A percentile compares a stretch with the other conserved stretches of the same genome.
Conservation (phyloP, 352 stramenopile species). For the Peronospora farinosa region DNA sequence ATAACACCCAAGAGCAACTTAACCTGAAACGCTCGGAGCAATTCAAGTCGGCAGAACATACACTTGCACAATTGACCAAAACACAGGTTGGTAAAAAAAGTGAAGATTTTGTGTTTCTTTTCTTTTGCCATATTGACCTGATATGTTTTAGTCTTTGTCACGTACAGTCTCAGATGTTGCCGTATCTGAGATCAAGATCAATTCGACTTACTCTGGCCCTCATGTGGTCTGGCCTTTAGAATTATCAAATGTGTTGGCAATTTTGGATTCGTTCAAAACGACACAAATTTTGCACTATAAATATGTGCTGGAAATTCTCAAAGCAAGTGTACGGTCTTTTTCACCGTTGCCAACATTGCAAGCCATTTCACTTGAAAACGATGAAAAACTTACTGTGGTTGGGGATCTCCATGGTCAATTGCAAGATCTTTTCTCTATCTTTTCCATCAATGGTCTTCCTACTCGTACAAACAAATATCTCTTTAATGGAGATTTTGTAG, state of each 20-base stretch:
- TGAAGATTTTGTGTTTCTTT: neutral
- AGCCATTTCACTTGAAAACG: conserved; percentile 77
- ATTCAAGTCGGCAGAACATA: conserved; percentile 80
- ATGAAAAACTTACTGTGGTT: conserved; percentile 88
- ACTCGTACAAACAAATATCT: conserved; percentile 90
- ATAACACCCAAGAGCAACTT: conserved; percentile 88
- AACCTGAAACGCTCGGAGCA: conserved; percentile 84
- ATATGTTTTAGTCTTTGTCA: conserved; percentile 28
- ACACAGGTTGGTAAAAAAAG: conserved; percentile 37
- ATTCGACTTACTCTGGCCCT: conserved; percentile 65
- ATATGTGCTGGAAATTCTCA: conserved; percentile 85
- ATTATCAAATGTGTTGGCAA: conserved; percentile 76
- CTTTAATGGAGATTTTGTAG: conserved; percentile 96
- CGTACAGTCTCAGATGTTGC: conserved; percentile 55
- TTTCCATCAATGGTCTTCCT: conserved; percentile 89
- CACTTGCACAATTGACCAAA: conserved; percentile 66
- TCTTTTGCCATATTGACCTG: too few relatives aligned
- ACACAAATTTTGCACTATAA: conserved; percentile 86
- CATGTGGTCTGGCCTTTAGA: conserved; percentile 80
- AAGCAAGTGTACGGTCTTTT: conserved; percentile 55
- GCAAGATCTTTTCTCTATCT: conserved; percentile 92
- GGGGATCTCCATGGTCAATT: conserved; percentile 93
- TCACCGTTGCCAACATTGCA: conserved; percentile 73
- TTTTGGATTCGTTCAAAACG: conserved; percentile 90
- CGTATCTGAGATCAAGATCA: conserved; percentile 45